phyloP scores from a whole-genome alignment of 2,329 filamentous ascomycete genomes.

The Periconia macrospinosa region DNA sequence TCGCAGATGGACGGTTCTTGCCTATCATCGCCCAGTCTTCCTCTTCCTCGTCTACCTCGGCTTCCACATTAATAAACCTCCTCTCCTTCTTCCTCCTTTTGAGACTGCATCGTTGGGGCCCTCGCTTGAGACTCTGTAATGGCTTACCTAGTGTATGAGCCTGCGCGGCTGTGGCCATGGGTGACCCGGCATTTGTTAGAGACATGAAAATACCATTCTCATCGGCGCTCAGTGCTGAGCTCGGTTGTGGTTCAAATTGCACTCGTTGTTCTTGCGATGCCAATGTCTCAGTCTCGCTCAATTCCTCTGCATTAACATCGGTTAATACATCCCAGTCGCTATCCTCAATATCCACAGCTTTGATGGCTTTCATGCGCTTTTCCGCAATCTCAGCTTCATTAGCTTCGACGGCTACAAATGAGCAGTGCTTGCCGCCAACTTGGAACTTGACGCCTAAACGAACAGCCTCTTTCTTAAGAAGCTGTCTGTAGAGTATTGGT shows the following conservation, averaged over 20 bases:
- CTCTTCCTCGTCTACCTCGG: background rate
- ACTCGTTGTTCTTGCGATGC: no score
- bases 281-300: no score
- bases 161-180: no score
- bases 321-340: constrained; percentile 10
- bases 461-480: constrained; percentile 67
- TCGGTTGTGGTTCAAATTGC: no score
- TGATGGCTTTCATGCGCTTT: constrained; percentile 11
- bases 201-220: no score
- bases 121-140: no score
- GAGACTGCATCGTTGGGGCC: no score
- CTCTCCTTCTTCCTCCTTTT: no score
- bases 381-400: constrained; percentile 26
- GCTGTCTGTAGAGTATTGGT: constrained; percentile 53
- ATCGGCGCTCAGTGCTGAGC: no score
- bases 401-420: constrained; percentile 67
- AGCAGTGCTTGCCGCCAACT: constrained; percentile 68
- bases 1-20: no score
- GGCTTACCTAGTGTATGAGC: no score
- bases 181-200: no score
- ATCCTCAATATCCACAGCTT: background rate
- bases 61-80: background rate
- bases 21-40: constrained; percentile 10
- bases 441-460: constrained; percentile 65
- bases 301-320: background rate